Evolutionary conservation across 345 rosid genomes (phyloP).

Genomic region (Iberis pinnata): DNA sequence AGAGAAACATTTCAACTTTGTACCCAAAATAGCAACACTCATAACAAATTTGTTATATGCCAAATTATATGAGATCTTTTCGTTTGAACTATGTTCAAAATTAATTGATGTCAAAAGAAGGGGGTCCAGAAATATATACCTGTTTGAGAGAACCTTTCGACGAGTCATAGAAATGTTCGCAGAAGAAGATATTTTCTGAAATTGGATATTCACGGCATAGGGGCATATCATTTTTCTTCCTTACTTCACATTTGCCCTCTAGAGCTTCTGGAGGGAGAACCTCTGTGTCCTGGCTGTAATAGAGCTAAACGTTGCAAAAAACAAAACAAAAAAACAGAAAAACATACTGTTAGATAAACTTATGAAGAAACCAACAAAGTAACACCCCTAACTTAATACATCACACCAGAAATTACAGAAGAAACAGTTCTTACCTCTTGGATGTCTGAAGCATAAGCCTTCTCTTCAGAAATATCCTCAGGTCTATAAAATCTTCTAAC

Average conservation of each 20-base stretch:
- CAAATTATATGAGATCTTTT: neutral
- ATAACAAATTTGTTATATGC: neutral
- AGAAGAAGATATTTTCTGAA: slow-evolving; percentile 62
- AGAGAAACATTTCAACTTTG: slow-evolving; percentile 12
- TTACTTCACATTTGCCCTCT: slow-evolving; percentile 78
- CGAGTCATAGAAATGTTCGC: slow-evolving; percentile 67
- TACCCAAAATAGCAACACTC: slow-evolving; percentile 1
- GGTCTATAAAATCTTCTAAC: slow-evolving; percentile 58
- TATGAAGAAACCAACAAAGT: slow-evolving; percentile 2
- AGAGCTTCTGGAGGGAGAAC: slow-evolving; percentile 34
- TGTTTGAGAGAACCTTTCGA: slow-evolving; percentile 49
- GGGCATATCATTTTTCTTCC: slow-evolving; percentile 61
- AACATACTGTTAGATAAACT: neutral
- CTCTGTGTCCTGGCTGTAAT: slow-evolving; percentile 49
- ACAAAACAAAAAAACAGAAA: neutral
- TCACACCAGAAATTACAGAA: slow-evolving; percentile 1
- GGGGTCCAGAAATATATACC: slow-evolving; percentile 34
- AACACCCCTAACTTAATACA: neutral
- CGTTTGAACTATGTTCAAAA: neutral
- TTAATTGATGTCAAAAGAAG: neutral
- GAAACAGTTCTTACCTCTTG: slow-evolving; percentile 40
- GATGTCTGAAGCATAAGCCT: slow-evolving; percentile 55
- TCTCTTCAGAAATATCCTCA: slow-evolving; percentile 60
- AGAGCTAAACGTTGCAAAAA: slow-evolving; percentile 41
- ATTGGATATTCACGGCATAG: slow-evolving; percentile 32